Base-by-base conservation (phyloP, 2,329 filamentous ascomycete genomes). In the Alternaria brassicicola region DNA sequence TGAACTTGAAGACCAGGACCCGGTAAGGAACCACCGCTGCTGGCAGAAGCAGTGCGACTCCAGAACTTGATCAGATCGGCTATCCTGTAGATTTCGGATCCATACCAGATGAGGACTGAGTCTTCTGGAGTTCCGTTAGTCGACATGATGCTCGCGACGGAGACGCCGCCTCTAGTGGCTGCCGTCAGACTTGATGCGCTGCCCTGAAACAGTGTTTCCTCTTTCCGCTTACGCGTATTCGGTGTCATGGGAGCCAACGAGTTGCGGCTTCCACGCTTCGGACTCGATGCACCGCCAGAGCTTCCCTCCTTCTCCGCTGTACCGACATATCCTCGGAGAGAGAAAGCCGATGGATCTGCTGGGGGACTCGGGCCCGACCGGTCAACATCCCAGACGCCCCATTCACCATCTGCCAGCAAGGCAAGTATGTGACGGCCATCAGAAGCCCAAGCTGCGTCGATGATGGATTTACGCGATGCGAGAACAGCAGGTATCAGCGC, bases 351-450 rank as follows among this genome's bases (percentile, higher is more conserved):
- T 17, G 71, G 69, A 46, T 73, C 67, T 42, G 67, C 53, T 23
- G 69, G 68, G 8, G 69, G 66, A 28, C 59, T 73, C n/a, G 75
- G 73, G 8, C 72, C 73, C 28, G 71, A 68, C 12, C 70, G 68
- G 31, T 78, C 77, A 30, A 80, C 63, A 61, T 82, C 80, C 82
- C 82, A 84, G n/a, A 84, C 73, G 12, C 82, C 82, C 82, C 82
- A 84, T 68, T 83, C 79, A 9, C 82, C 82, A 63, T 83, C 82
- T 52, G 78, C 75, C 7, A 83, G 72, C 9, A 85, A 67, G 5
- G 77, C 78, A n/a, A 84, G 63, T 21, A 84, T 77, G 36, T 78
- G 75, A 42, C 73, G 77, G 25, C 82, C 82, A 36, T 78, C 77
- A 15, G 79, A 75, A 4, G 79, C 71, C 82, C 82, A 85, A 35